Base-by-base conservation (phyloP, 176 grass and related monocot species). In the Oropetium thomaeum region DNA sequence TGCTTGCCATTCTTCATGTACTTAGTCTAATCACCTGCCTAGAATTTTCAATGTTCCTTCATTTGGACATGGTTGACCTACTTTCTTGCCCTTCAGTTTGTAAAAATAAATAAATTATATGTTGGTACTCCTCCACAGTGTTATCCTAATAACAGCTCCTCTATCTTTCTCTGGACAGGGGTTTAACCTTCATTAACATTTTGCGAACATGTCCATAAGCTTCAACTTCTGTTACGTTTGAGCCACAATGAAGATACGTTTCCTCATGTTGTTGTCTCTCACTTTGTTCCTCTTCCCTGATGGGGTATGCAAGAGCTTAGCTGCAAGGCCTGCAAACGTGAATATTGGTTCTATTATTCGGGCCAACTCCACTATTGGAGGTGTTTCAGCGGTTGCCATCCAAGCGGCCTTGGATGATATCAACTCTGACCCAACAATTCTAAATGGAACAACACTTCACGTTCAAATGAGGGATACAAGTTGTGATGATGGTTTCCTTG, bases 401-500 rank as follows among this genome's bases (percentile, higher is more conserved):
- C 69, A 61, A 27, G 89, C 91, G 8, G 96, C 96, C 43, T 60
- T 91, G 79, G 96, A 95, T 4, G 89, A 92, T 77, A 86, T 98
- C 25, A 98, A 98, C 63, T 81, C 91, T 28, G 91, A 98, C 66
- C 73, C 84, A 26, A 88, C 72, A 69, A 38, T 98, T 82, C 85
- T 98, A 42, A 86, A 83, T 77, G 96, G 96, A 59, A 87, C 96
- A 5, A 86, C 67, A 40, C 73, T 98, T 43, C 55, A 65, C 20
- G 58, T 98, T 70, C 1, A 43, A 19, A 79, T 67, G 57, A 87
- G 32, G 65, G 84, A 98, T 78, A 81, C 90, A 74, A 94, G 86
- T 68, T 98, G 96, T 37, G 84, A 79, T 67, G 88, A 83, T 70
- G 96, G 87, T 76, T 98, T 95, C 74, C 82, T 98, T 45, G 96